phyloP scores from a whole-genome alignment of 768 basidiomycete genomes.

The Trametes sanguinea region DNA sequence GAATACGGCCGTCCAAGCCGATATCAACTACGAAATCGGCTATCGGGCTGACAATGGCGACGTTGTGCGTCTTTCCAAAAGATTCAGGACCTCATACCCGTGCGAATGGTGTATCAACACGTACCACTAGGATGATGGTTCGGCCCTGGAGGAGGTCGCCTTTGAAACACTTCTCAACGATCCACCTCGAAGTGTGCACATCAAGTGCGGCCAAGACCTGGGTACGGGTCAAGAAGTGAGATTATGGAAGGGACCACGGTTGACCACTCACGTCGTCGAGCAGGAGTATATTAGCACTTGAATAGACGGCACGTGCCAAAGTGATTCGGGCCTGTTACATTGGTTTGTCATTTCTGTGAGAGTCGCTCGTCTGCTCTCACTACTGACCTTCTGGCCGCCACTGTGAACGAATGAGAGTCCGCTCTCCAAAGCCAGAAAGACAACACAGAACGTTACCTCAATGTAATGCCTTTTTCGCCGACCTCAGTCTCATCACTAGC shows the following conservation, averaged over 20 bases:
- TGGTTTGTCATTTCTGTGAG: no score
- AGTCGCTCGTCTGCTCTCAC: no score
- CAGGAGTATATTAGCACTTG: slow-evolving; percentile 35
- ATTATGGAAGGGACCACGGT: background rate
- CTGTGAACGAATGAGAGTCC: slow-evolving; percentile 15
- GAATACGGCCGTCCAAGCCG: slow-evolving; percentile 50
- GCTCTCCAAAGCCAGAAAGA: background rate
- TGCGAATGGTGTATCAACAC: slow-evolving; percentile 10
- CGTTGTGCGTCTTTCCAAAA: slow-evolving; percentile 43
- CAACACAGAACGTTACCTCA: slow-evolving; percentile 32
- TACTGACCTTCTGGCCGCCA: slow-evolving; percentile 47
- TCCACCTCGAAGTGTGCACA: slow-evolving; percentile 49
- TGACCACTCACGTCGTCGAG: slow-evolving; percentile 39
- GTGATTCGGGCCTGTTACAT: slow-evolving; percentile 38
- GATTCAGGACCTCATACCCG: no score
- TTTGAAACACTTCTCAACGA: slow-evolving; percentile 47
- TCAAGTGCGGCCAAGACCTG: slow-evolving; percentile 48
- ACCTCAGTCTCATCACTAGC: slow-evolving; percentile 40
- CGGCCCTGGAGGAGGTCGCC: slow-evolving; percentile 46
- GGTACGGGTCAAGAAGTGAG: background rate
- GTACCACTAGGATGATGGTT: slow-evolving; percentile 49
- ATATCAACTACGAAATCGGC: slow-evolving; percentile 57
- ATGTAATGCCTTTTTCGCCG: slow-evolving; percentile 51
- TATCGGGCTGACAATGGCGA: slow-evolving; percentile 51
- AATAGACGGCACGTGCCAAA: slow-evolving; percentile 43